Conservation (phyloP, 306 rosid genomes). For the Neltuma alba region DNA sequence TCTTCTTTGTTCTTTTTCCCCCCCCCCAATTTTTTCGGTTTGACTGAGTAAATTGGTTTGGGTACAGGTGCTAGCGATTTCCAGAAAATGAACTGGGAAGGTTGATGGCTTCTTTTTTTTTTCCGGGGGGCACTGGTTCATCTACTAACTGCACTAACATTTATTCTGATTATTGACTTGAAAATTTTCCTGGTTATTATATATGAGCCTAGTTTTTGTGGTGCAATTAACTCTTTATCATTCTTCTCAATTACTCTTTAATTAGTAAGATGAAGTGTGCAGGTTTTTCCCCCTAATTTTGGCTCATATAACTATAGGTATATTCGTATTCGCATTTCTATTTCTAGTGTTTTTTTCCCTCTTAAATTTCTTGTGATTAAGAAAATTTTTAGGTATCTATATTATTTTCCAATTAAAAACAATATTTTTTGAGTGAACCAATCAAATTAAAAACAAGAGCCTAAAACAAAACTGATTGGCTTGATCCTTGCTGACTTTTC, state of each 20-base stretch:
- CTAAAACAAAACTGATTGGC: too few relatives aligned
- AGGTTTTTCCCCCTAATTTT: neutral
- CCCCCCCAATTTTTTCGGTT: too few relatives aligned
- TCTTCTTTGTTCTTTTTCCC: neutral
- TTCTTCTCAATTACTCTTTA: neutral
- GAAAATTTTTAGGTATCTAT: too few relatives aligned
- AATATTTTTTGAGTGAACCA: too few relatives aligned
- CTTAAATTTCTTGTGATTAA: too few relatives aligned
- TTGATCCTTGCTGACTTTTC: too few relatives aligned
- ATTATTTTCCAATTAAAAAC: too few relatives aligned
- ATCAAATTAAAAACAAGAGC: too few relatives aligned
- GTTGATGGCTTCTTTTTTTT: neutral
- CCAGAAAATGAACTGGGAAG: neutral
- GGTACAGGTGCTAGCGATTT: neutral
- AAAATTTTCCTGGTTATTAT: neutral
- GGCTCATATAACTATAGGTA: neutral
- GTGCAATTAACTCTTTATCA: neutral
- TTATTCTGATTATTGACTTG: neutral
- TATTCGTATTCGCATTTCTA: neutral
- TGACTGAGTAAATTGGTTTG: neutral
- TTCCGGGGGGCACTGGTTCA: neutral
- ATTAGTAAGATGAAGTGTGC: neutral
- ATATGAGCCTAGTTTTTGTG: neutral
- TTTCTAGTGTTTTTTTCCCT: too few relatives aligned
- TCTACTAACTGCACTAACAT: slow-evolving; percentile 16